Evolutionary conservation across 139 green algal genomes (phyloP).

Genomic region (Nannochloris sp.): DNA sequence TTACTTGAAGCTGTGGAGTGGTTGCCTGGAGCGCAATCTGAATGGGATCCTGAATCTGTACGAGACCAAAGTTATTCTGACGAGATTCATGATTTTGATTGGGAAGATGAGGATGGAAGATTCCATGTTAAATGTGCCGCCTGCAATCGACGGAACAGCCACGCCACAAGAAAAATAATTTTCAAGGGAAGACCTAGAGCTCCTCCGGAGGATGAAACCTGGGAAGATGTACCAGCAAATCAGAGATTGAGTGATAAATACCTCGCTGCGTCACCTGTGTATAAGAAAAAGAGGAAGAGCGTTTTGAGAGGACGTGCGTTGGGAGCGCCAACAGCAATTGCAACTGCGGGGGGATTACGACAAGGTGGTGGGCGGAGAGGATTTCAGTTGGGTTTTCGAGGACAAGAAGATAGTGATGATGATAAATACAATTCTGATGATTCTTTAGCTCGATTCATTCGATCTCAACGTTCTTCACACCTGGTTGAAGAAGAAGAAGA

Average conservation of each 20-base stretch:
- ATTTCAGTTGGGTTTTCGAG: neutral
- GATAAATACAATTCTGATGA: too few species aligned
- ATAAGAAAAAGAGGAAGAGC: neutral
- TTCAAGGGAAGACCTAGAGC: slow-evolving; percentile 6
- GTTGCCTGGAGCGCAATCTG: neutral
- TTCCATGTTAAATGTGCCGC: slow-evolving; percentile 4
- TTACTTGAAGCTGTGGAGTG: slow-evolving; percentile 21
- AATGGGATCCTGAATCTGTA: neutral
- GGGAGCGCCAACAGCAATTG: neutral
- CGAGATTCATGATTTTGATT: too few species aligned
- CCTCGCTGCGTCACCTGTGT: neutral
- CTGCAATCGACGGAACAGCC: slow-evolving; percentile 14
- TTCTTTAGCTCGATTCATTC: too few species aligned
- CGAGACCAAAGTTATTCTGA: neutral
- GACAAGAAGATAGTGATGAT: too few species aligned
- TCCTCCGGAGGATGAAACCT: neutral
- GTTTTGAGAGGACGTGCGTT: neutral
- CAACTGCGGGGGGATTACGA: too few species aligned
- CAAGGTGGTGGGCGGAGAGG: neutral
- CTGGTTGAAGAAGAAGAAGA: neutral
- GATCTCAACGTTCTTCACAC: too few species aligned
- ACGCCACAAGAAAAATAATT: slow-evolving; percentile 10
- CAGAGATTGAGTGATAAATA: neutral
- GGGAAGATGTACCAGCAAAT: neutral
- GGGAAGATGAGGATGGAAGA: neutral